Percentiles rank a stretch among this genome's conserved stretches.
Evolutionary conservation across 441 rosid species (phyloP).

Genomic region (Euphorbia celastroides): DNA sequence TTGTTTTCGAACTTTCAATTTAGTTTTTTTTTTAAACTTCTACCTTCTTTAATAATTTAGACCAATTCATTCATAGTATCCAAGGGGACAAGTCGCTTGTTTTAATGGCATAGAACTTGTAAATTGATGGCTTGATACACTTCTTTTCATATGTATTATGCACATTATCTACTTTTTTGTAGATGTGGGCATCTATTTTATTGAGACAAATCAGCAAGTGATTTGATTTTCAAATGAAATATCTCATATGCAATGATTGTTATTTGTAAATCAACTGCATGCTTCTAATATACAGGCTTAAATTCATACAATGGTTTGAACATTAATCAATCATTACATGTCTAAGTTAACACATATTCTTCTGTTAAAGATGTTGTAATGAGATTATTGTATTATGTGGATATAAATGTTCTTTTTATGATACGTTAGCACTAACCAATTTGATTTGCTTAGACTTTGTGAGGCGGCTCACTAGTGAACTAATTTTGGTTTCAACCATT

Average conservation of each 20-base stretch:
- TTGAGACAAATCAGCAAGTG: not conserved
- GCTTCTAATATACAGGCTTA: not conserved
- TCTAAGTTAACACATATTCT: not conserved
- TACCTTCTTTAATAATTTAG: not conserved
- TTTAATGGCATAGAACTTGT: not conserved
- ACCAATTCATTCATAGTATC: not conserved
- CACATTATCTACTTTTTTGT: not conserved
- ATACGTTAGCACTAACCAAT: too few species aligned
- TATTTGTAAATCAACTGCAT: not conserved
- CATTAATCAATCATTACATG: not conserved
- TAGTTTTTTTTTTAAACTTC: not conserved
- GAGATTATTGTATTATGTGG: not conserved
- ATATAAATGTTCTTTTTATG: not conserved
- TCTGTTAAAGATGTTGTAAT: not conserved
- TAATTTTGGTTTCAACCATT: not conserved
- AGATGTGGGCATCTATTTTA: not conserved
- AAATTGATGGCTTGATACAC: not conserved
- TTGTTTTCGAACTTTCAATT: not conserved
- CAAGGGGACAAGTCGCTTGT: not conserved
- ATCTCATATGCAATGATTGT: not conserved
- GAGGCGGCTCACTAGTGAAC: not conserved
- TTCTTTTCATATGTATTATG: constrained; percentile 1
- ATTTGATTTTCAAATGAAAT: not conserved
- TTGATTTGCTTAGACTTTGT: not conserved
- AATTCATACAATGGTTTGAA: not conserved